Percentiles rank a stretch among this genome's conserved stretches.
These are phyloP conservation scores for Saururus chinensis DNA, from an alignment of 164 flowering plant genomes.

Conservation along the genomic window DNA sequence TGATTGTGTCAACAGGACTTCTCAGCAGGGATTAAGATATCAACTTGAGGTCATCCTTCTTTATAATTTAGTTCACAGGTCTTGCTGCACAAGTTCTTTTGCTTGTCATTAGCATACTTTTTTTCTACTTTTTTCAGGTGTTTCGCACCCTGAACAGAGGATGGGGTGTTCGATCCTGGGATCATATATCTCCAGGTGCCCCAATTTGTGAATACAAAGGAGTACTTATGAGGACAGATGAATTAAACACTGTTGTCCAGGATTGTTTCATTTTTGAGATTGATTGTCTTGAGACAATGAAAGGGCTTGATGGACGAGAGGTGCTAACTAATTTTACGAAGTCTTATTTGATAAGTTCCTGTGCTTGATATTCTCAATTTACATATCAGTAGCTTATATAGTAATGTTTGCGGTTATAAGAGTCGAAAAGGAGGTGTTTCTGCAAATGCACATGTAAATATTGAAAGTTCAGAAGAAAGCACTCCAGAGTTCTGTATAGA, in stretches of 20 bases:
- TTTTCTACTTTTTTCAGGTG: conserved; percentile 40
- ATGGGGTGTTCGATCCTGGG: conserved; percentile 97
- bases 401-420: conserved; percentile 21
- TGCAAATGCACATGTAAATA: conserved; percentile 13
- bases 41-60: conserved; percentile 57
- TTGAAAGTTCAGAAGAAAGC: conserved; percentile 23
- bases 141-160: conserved; percentile 85
- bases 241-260: conserved; percentile 37
- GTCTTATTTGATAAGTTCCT: background rate
- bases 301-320: conserved; percentile 86
- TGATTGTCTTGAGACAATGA: conserved; percentile 93
- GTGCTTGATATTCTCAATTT: background rate
- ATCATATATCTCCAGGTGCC: conserved; percentile 84
- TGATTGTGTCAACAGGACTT: conserved; percentile 59
- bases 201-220: conserved; percentile 89
- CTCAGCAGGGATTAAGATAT: conserved; percentile 56
- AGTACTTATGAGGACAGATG: conserved; percentile 56
- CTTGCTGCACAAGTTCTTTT: no score
- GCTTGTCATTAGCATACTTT: no score
- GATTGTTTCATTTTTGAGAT: conserved; percentile 81
- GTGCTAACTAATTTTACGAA: conserved; percentile 27
- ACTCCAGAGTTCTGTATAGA: conserved; percentile 80
- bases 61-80: no score
- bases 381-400: background rate
- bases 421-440: conserved; percentile 44